Evolutionary conservation across 1,284 basidiomycete species (phyloP).

Genomic region (Fomes fomentarius): DNA sequence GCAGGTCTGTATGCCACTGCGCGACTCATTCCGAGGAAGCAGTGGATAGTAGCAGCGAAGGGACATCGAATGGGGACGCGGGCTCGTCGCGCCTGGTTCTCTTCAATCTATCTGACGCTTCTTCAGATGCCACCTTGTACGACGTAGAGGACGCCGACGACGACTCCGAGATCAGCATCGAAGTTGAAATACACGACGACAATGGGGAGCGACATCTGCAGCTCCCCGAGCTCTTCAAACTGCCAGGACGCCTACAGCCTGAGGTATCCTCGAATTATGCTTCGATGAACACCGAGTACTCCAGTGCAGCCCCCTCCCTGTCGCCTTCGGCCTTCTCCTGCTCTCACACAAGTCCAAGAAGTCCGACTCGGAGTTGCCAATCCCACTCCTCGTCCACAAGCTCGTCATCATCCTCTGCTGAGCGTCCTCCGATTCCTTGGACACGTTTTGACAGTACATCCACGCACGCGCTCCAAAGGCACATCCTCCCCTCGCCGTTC

Average conservation of each 20-base stretch:
- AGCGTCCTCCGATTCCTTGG: neutral
- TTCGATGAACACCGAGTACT: neutral
- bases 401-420: neutral
- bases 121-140: neutral
- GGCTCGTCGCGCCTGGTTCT: too few relatives aligned
- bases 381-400: neutral
- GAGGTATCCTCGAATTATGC: neutral
- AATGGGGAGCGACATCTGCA: too few relatives aligned
- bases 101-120: neutral
- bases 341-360: neutral
- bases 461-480: neutral
- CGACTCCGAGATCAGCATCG: conserved; percentile 5
- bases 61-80: too few relatives aligned
- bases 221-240: too few relatives aligned
- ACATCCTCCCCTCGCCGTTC: conserved; percentile 10
- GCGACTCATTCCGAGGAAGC: too few relatives aligned
- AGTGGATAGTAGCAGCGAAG: too few relatives aligned
- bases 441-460: neutral
- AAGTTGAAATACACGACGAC: conserved; percentile 7
- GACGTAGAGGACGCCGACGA: neutral
- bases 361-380: neutral
- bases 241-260: too few relatives aligned
- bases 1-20: too few relatives aligned
- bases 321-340: neutral
- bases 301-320: neutral